Percentiles rank a stretch among this genome's conserved stretches.
Evolutionary conservation across 2,329 filamentous ascomycete genomes (phyloP).

Genomic region (Podosphaera aphanis): DNA sequence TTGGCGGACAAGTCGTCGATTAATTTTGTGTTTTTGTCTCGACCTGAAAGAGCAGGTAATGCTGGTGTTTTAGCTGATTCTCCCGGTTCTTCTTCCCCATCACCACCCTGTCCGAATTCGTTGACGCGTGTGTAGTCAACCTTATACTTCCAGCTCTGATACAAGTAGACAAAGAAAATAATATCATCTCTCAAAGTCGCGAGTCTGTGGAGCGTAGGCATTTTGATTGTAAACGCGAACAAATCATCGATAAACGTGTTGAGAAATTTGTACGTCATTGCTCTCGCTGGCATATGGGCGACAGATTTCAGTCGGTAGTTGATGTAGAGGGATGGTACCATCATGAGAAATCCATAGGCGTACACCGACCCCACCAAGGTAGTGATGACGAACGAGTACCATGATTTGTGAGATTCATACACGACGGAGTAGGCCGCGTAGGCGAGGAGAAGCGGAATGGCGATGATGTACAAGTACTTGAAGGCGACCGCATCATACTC

Average conservation of each 20-base stretch:
- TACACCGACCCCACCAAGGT: conserved; percentile 92
- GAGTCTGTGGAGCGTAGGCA: conserved; percentile 80
- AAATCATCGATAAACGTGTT: conserved; percentile 98
- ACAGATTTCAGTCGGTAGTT: conserved; percentile 94
- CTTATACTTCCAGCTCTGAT: conserved; percentile 83
- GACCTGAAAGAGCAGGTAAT: background rate
- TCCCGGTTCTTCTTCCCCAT: conserved; percentile 32
- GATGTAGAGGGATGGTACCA: conserved; percentile 94
- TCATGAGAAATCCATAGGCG: conserved; percentile 96
- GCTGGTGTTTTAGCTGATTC: background rate
- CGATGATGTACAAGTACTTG: conserved; percentile 83
- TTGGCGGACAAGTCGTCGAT: background rate
- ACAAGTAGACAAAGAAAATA: conserved; percentile 95
- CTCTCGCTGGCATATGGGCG: conserved; percentile 87
- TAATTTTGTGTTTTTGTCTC: background rate
- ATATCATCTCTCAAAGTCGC: conserved; percentile 86
- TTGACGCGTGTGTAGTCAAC: conserved; percentile 83
- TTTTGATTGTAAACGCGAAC: conserved; percentile 98
- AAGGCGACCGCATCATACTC: conserved; percentile 97
- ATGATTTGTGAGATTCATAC: conserved; percentile 90
- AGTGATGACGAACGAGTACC: conserved; percentile 90
- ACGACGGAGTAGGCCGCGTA: conserved; percentile 80
- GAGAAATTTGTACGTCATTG: conserved; percentile 95
- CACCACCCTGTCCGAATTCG: conserved; percentile 95
- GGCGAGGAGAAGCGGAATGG: conserved; percentile 67